Percentiles rank a stretch among this genome's conserved stretches.
Conservation (phyloP, 1,284 basidiomycete species). For the Phellinidium pouzarii region DNA sequence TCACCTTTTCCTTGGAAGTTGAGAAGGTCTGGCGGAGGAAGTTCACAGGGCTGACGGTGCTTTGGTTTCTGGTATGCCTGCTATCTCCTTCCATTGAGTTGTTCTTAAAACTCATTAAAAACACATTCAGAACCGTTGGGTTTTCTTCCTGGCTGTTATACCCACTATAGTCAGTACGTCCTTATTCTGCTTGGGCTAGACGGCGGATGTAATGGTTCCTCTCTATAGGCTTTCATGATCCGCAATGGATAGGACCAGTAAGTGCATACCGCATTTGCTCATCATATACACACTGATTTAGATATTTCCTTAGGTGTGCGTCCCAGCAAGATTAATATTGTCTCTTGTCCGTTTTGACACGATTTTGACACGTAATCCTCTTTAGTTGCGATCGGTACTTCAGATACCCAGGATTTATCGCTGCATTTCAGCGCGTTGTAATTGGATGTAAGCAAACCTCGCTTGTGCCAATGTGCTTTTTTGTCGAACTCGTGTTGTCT, state of each 20-base stretch:
- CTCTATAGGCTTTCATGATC: conserved; percentile 1
- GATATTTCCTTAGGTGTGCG: not conserved
- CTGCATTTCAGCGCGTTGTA: conserved; percentile 6
- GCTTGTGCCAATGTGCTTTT: not conserved
- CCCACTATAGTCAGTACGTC: not conserved
- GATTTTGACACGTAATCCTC: too few species aligned
- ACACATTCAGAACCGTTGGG: conserved; percentile 4
- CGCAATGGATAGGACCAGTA: not conserved
- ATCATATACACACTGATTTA: too few species aligned
- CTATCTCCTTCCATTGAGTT: not conserved
- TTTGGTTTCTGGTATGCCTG: conserved; percentile 10
- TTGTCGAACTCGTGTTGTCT: not conserved
- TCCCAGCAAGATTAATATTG: too few species aligned
- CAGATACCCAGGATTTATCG: not conserved
- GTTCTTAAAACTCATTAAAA: not conserved
- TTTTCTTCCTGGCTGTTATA: conserved; percentile 2
- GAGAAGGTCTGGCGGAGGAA: conserved; percentile 3
- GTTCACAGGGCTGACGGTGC: conserved; percentile 1
- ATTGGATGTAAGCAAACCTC: not conserved
- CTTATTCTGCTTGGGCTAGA: not conserved
- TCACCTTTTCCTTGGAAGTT: conserved; percentile 5
- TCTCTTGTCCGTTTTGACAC: too few species aligned
- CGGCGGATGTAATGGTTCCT: not conserved
- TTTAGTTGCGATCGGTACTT: not conserved
- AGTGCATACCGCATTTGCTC: not conserved